Evolutionary conservation across 495 filamentous ascomycete species (phyloP).

Genomic region (Lasiosphaeria hispida): DNA sequence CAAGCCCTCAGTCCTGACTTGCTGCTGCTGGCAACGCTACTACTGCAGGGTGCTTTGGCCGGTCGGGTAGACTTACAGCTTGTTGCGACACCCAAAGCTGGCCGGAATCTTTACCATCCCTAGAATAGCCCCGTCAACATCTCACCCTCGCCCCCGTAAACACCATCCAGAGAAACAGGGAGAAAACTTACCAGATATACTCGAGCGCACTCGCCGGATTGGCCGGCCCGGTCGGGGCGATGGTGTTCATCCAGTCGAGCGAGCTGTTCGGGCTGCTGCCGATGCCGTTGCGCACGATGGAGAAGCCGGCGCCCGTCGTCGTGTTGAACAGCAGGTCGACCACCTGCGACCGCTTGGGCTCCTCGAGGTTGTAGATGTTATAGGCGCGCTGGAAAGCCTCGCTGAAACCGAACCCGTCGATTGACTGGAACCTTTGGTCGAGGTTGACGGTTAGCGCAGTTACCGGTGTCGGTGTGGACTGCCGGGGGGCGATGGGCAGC

Average conservation of each 20-base stretch:
- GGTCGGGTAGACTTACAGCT: slow-evolving; percentile 28
- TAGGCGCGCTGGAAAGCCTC: slow-evolving; percentile 49
- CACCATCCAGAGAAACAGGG: too few relatives aligned
- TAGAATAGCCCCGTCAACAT: too few relatives aligned
- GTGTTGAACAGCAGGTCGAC: slow-evolving; percentile 50
- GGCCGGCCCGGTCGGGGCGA: slow-evolving; percentile 40
- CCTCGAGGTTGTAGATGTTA: slow-evolving; percentile 37
- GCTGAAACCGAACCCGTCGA: slow-evolving; percentile 50
- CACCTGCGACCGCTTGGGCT: slow-evolving; percentile 29
- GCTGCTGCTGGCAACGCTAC: too few relatives aligned
- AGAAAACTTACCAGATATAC: slow-evolving; percentile 12
- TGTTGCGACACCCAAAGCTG: slow-evolving; percentile 52
- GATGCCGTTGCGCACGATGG: slow-evolving; percentile 53
- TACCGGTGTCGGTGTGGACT: neutral
- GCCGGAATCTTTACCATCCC: slow-evolving; percentile 36
- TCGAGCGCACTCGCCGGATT: slow-evolving; percentile 25
- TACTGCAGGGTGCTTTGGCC: neutral
- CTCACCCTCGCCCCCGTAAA: too few relatives aligned
- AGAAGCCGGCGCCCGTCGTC: slow-evolving; percentile 50
- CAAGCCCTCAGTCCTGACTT: too few relatives aligned
- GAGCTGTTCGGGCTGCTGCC: slow-evolving; percentile 22
- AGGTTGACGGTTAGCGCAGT: slow-evolving; percentile 34
- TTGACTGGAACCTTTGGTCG: slow-evolving; percentile 32
- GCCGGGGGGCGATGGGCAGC: neutral
- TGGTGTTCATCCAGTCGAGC: slow-evolving; percentile 34